Evolutionary conservation across 148 eudicot species (phyloP).

Genomic region (Talinum fruticosum): DNA sequence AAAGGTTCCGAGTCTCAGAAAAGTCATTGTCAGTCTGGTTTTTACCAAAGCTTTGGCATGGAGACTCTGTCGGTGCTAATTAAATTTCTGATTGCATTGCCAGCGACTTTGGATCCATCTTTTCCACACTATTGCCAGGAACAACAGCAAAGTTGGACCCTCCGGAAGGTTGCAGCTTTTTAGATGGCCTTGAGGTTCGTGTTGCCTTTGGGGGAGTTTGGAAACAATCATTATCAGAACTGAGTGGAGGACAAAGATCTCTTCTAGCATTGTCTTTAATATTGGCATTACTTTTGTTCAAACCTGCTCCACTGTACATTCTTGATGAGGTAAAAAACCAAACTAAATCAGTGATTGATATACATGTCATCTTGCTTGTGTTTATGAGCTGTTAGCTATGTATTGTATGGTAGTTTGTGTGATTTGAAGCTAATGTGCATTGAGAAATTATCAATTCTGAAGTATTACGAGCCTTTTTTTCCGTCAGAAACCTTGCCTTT

Average conservation of each 20-base stretch:
- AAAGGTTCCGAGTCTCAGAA: neutral
- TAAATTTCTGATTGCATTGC: conserved; percentile 20
- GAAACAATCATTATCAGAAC: conserved; percentile 96
- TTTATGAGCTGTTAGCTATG: neutral
- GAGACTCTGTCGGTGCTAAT: conserved; percentile 3
- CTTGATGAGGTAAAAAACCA: conserved; percentile 73
- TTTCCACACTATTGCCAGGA: conserved; percentile 93
- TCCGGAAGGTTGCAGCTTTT: conserved; percentile 86
- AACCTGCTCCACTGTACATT: conserved; percentile 97
- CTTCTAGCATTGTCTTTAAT: conserved; percentile 90
- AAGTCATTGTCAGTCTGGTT: neutral
- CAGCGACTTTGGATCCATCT: conserved; percentile 97
- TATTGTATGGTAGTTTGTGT: neutral
- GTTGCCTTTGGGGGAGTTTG: conserved; percentile 99
- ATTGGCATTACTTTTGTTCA: conserved; percentile 87
- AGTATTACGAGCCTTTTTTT: neutral
- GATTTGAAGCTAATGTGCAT: neutral
- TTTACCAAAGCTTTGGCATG: conserved; percentile 3
- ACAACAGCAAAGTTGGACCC: conserved; percentile 97
- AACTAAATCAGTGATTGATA: neutral
- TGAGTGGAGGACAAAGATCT: conserved; percentile 97
- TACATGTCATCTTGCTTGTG: neutral
- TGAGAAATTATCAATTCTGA: neutral
- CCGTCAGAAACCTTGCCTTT: neutral
- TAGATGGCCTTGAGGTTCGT: conserved; percentile 96